Conservation (phyloP, 2,329 filamentous ascomycete species). For the Aspergillus awamori region DNA sequence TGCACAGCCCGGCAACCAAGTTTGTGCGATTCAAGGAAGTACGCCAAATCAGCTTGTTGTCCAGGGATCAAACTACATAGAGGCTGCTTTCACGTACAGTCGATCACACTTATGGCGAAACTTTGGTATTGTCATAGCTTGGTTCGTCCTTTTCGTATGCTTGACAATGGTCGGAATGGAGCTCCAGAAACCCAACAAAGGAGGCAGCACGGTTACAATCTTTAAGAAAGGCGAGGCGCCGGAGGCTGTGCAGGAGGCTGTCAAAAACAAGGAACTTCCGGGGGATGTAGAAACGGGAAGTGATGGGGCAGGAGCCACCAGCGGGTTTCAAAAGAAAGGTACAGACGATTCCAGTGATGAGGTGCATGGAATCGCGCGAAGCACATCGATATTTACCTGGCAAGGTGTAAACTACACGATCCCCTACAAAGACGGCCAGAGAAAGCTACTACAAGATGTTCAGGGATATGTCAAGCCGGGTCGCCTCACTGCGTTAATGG, state of each 20-base stretch:
- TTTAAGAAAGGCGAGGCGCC: conserved; percentile 71
- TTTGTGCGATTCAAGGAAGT: conserved; percentile 62
- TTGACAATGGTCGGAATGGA: conserved; percentile 80
- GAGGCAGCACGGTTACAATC: conserved; percentile 77
- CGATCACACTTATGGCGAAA: conserved; percentile 68
- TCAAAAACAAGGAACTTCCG: conserved; percentile 51
- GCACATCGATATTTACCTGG: conserved; percentile 79
- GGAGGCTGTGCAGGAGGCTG: conserved; percentile 58
- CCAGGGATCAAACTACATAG: conserved; percentile 59
- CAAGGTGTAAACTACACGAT: conserved; percentile 77
- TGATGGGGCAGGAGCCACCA: conserved; percentile 23
- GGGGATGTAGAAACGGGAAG: conserved; percentile 56
- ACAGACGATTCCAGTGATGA: conserved; percentile 28
- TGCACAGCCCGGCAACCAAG: conserved; percentile 55
- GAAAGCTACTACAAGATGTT: conserved; percentile 60
- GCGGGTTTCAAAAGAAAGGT: conserved; percentile 23
- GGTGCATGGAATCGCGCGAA: conserved; percentile 59
- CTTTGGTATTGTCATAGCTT: conserved; percentile 75
- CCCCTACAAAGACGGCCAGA: conserved; percentile 47
- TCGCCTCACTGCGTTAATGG: conserved; percentile 78
- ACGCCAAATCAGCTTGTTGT: conserved; percentile 57
- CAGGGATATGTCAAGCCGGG: conserved; percentile 76
- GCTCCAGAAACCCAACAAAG: conserved; percentile 74
- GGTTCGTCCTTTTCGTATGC: conserved; percentile 75
- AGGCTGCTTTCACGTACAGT: conserved; percentile 57